Evolutionary conservation across 495 filamentous ascomycete species (phyloP).

Genomic region (Podospora tetraspora): DNA sequence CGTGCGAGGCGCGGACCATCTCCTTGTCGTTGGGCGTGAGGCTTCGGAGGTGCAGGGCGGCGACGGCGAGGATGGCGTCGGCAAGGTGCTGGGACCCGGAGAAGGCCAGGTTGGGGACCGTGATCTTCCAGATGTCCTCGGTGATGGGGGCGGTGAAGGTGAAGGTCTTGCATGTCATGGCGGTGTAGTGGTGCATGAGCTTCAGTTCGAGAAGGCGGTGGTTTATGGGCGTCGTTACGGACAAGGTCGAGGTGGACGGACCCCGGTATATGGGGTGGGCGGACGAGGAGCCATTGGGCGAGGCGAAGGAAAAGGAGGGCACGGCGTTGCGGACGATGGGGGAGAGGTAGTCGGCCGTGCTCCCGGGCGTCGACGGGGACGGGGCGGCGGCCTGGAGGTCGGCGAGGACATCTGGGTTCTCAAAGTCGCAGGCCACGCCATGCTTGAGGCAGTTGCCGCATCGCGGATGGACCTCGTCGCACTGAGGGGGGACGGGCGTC

Average conservation of each 20-base stretch:
- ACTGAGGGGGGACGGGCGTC: slow-evolving; percentile 33
- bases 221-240: slow-evolving; percentile 32
- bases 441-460: slow-evolving; percentile 61
- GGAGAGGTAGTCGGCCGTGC: slow-evolving; percentile 28
- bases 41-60: slow-evolving; percentile 50
- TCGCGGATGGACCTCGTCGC: slow-evolving; percentile 57
- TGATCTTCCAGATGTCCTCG: slow-evolving; percentile 48
- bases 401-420: slow-evolving; percentile 39
- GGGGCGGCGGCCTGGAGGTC: slow-evolving; percentile 26
- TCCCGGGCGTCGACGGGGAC: slow-evolving; percentile 28
- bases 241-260: slow-evolving; percentile 32
- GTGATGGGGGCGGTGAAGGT: slow-evolving; percentile 44
- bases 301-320: slow-evolving; percentile 21
- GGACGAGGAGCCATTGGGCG: slow-evolving; percentile 16
- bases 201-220: slow-evolving; percentile 48
- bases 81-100: slow-evolving; percentile 47
- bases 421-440: slow-evolving; percentile 58
- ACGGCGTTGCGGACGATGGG: slow-evolving; percentile 20
- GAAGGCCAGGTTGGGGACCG: slow-evolving; percentile 51
- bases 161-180: slow-evolving; percentile 48
- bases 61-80: slow-evolving; percentile 53
- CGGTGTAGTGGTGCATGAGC: slow-evolving; percentile 52
- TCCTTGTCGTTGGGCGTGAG: slow-evolving; percentile 45
- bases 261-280: slow-evolving; percentile 33
- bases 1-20: slow-evolving; percentile 49